Base-by-base conservation (phyloP, 2,329 filamentous ascomycete genomes). In the Trichophyton rubrum region DNA sequence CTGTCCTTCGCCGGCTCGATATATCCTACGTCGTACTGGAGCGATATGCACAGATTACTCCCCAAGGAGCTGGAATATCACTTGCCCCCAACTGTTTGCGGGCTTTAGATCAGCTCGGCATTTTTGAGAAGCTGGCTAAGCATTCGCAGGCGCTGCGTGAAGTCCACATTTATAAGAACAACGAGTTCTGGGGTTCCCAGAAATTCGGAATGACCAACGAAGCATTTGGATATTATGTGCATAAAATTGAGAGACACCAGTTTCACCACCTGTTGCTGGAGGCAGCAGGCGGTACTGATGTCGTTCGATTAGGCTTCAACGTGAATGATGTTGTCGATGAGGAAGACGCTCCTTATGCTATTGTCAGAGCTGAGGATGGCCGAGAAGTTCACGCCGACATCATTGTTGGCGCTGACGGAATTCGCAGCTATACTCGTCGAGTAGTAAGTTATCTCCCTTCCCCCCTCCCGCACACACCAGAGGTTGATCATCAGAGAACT, bases 41-140 rank as follows among this genome's bases (percentile, higher is more conserved):
- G 22, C 57, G 57, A 59, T 59, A 59, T 56, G 33, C 47, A 8
- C 30, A 56, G 24, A 61, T 61, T 22, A 61, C 60, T 8, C 60
- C 60, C 15, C 60, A 61, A 17, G 60, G 60, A 24, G 60, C 60
- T 13, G 60, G 60, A 35, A 61, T 61, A 24, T 61, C 60, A 41
- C 45, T 61, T 24, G 55, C 60, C 8, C 55, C 60, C n/a, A 61
- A 61, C 35, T 61, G 60, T 20, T 56, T 61, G 17, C 60, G 60
- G 15, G 60, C 56, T 22, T 53, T 61, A 17, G 60, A 61, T 30
- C 60, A 61, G 20, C 56, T 61, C 20, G 60, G 56, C 22, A 56
- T 61, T 27, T 61, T 51, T 22, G 60, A 58, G 17, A 58, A 61
- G 55, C 6, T 61, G 24, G 35, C 40, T 9, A 58, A 58, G 22